Conservation (phyloP, 768 basidiomycete genomes). For the Naganishia vaughanmartiniae region DNA sequence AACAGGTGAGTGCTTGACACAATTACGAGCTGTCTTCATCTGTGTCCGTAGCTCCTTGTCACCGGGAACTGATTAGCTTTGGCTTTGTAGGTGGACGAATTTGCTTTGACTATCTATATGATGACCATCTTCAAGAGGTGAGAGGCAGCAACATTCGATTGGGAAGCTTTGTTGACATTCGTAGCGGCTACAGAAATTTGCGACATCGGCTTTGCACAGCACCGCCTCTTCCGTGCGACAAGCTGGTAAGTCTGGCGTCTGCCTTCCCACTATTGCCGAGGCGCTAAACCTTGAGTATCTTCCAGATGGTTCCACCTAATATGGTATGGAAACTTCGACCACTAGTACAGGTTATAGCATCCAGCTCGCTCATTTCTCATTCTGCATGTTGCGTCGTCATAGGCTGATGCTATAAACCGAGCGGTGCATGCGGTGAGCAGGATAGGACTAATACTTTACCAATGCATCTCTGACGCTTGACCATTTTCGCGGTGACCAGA, state of each 20-base stretch:
- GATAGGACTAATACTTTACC: neutral
- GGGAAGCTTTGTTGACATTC: neutral
- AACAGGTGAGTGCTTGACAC: constrained; percentile 35
- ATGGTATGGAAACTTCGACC: constrained; percentile 28
- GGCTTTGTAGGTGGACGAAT: constrained; percentile 36
- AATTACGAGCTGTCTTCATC: neutral
- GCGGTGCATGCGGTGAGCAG: constrained; percentile 48
- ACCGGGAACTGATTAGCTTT: neutral
- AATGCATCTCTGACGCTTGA: neutral
- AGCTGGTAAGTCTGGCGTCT: constrained; percentile 34
- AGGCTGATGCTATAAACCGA: constrained; percentile 46
- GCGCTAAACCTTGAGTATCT: neutral
- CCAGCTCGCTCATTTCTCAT: neutral
- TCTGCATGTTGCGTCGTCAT: neutral
- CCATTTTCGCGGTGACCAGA: constrained; percentile 30
- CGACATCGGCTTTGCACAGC: constrained; percentile 40
- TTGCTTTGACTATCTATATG: constrained; percentile 48
- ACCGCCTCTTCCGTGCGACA: constrained; percentile 45
- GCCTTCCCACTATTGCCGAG: neutral
- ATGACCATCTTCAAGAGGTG: constrained; percentile 51
- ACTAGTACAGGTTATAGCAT: neutral
- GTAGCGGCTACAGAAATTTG: constrained; percentile 30
- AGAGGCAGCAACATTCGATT: neutral
- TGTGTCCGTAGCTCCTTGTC: neutral
- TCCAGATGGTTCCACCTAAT: constrained; percentile 46